Percentiles rank a stretch among this genome's conserved stretches.
phyloP scores from a whole-genome alignment of 345 rosid genomes.

The Sonneratia alba region DNA sequence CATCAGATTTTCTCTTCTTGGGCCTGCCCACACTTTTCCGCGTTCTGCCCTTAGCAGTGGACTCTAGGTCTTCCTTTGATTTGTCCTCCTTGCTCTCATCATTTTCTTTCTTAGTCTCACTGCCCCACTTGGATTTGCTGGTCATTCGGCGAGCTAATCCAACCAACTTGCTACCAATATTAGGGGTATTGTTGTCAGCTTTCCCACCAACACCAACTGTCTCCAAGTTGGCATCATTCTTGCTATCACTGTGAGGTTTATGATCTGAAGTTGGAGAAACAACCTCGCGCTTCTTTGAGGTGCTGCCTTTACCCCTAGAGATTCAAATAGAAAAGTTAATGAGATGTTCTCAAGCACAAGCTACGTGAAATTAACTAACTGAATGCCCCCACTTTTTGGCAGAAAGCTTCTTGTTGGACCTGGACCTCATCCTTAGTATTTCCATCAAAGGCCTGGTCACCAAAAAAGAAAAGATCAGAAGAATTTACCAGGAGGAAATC shows the following conservation, averaged over 20 bases:
- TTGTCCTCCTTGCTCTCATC: constrained; percentile 19
- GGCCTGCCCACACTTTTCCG: constrained; percentile 34
- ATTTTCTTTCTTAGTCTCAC: constrained; percentile 9
- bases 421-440: constrained; percentile 44
- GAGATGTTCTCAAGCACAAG: neutral
- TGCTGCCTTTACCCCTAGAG: constrained; percentile 52
- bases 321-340: constrained; percentile 9
- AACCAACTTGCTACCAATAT: constrained; percentile 31
- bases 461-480: neutral
- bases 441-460: constrained; percentile 56
- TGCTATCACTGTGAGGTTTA: constrained; percentile 25
- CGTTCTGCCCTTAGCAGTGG: constrained; percentile 28
- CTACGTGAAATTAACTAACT: neutral
- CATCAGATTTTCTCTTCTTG: constrained; percentile 17
- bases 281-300: constrained; percentile 48
- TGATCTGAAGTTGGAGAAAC: constrained; percentile 19
- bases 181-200: constrained; percentile 24
- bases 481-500: neutral
- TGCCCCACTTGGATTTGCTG: constrained; percentile 25
- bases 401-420: constrained; percentile 41
- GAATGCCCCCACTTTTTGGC: constrained; percentile 39
- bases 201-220: constrained; percentile 22
- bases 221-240: constrained; percentile 40
- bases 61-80: constrained; percentile 8
- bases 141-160: constrained; percentile 11